Evolutionary conservation across 352 stramenopile genomes (phyloP).

Genomic region (Phytophthora macrochlamydospora): DNA sequence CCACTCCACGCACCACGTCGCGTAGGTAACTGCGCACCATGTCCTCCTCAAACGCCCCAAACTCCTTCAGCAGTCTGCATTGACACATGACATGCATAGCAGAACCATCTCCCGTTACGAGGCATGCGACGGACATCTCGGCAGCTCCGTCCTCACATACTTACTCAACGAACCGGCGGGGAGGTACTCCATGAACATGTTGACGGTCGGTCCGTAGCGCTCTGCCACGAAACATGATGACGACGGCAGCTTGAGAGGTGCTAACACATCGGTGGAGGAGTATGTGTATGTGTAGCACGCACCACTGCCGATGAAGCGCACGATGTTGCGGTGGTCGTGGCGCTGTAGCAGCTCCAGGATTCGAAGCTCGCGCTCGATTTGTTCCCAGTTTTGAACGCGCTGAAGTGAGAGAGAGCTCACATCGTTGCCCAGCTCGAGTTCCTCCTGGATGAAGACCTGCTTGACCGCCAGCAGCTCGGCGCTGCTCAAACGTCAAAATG

Average conservation of each 20-base stretch:
- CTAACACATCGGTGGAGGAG: no score
- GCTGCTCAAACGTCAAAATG: conserved; percentile 32
- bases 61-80: conserved; percentile 77
- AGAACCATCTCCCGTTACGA: background rate
- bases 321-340: conserved; percentile 57
- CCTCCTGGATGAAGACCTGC: conserved; percentile 85
- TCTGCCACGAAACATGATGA: conserved; percentile 33
- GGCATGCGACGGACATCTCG: no score
- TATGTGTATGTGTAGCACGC: background rate
- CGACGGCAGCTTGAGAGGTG: background rate
- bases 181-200: conserved; percentile 90
- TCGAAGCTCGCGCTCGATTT: conserved; percentile 64
- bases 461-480: conserved; percentile 89
- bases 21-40: conserved; percentile 61
- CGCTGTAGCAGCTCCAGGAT: conserved; percentile 48
- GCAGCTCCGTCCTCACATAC: conserved; percentile 10
- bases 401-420: conserved; percentile 63
- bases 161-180: conserved; percentile 78
- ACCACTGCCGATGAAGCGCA: conserved; percentile 67
- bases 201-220: conserved; percentile 51
- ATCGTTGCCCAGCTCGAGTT: conserved; percentile 71
- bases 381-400: conserved; percentile 49
- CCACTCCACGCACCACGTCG: conserved; percentile 67
- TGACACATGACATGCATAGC: background rate
- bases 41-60: conserved; percentile 71